phyloP scores from a whole-genome alignment of 257 asterid species.

The Haberlea rhodopensis region DNA sequence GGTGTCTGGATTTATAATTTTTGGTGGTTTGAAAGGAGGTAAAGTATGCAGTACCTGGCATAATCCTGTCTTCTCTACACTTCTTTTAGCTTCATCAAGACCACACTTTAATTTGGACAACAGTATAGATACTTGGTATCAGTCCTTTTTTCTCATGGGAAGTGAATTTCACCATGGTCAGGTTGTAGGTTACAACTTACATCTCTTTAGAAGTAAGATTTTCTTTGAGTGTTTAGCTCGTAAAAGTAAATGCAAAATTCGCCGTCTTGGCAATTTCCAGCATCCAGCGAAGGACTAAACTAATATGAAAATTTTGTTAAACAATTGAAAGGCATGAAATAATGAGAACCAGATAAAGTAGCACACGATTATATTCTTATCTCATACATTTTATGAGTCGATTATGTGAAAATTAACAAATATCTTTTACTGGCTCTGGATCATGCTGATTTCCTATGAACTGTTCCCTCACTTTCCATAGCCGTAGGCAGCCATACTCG shows the following conservation, averaged over 20 bases:
- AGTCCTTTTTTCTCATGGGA: too few species aligned
- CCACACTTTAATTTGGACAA: slow-evolving; percentile 3
- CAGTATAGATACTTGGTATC: too few species aligned
- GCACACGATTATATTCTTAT: neutral
- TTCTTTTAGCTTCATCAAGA: slow-evolving; percentile 13
- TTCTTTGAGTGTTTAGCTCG: neutral
- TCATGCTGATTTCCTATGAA: too few species aligned
- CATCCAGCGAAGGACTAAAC: too few species aligned
- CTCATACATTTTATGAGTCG: neutral
- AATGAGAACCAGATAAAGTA: neutral
- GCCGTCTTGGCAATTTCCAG: too few species aligned
- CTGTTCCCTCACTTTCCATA: too few species aligned
- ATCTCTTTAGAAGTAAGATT: neutral
- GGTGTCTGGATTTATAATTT: slow-evolving; percentile 77
- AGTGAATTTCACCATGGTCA: too few species aligned
- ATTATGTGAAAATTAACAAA: neutral
- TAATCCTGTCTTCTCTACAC: slow-evolving; percentile 14
- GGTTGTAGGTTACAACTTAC: too few species aligned
- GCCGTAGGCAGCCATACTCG: too few species aligned
- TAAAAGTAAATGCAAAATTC: too few species aligned
- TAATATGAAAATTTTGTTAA: neutral
- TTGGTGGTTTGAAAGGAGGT: slow-evolving; percentile 98
- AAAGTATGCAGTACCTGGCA: slow-evolving; percentile 19
- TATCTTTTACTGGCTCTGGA: neutral
- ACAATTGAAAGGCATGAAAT: neutral